Evolutionary conservation across 2,329 filamentous ascomycete species (phyloP), one percentile per base, ranked within the genome.

Genomic region (Dactylonectria estremocensis): DNA sequence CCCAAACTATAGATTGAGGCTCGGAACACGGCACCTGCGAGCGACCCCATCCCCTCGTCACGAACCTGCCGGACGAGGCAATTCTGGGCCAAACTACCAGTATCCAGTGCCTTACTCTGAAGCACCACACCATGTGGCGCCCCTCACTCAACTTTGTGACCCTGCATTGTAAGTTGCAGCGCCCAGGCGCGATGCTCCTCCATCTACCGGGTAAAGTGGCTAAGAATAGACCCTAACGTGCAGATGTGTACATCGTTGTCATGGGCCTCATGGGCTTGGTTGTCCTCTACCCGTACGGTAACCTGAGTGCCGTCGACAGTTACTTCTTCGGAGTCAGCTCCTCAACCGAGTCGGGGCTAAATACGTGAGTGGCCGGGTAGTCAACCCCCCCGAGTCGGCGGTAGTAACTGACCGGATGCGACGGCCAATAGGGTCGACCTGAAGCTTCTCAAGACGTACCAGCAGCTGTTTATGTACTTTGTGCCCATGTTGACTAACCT

Each of bases 391-490:
- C 54, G 20, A 31, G 37, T 60, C 11, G 28, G 22, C 16, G 48
- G n/a, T 14, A 2, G 43, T 10, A 33, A 48, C 67, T 73, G 69
- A 74, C 53, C 20, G 33, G 49, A 18, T 6, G 11, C 50, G 22
- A 33, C 5, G 22, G 8, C 14, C n/a, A 24, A 33, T 49, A 88
- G 86, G 14, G 73, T 87, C 46, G 85, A 88, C 70, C 74, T 88
- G 55, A 87, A 87, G 52, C 75, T 78, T 1, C 73, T 88, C 16
- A 81, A 81, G 66, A 81, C 79, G 0, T 88, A 87, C 64, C 87
- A 88, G 71, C 87, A 88, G 69, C 68, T 88, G 3, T 84, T 82
- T 57, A 70, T 88, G 40, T 89, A 88, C 70, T 78, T 88, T 52
- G 76, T 86, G 18, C 85, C 86, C 1, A 80, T 86, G 8, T 64